Percentiles rank a stretch among this genome's conserved stretches.
Evolutionary conservation across 2,329 filamentous ascomycete species (phyloP).

Genomic region (Fusarium incarnatum): DNA sequence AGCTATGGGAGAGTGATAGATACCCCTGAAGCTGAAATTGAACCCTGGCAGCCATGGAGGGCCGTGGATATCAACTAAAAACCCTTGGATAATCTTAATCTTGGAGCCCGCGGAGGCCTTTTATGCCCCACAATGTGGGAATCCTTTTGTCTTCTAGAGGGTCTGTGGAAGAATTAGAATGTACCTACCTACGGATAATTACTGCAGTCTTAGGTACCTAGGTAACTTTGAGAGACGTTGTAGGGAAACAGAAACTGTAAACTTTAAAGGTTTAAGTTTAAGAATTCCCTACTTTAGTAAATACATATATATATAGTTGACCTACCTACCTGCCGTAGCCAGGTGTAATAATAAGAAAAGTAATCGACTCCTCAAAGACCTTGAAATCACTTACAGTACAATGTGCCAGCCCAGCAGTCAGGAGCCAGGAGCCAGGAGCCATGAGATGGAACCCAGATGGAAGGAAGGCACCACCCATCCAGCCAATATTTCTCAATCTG

Average conservation of each 20-base stretch:
- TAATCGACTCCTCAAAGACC: neutral
- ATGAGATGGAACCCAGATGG: conserved; percentile 6
- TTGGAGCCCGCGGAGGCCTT: conserved; percentile 28
- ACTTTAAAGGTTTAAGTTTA: neutral
- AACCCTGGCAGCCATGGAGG: neutral
- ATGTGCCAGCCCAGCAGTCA: neutral
- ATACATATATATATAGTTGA: neutral
- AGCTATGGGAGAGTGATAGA: neutral
- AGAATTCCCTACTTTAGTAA: neutral
- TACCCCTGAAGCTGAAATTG: neutral
- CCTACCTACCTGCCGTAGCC: neutral
- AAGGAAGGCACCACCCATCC: conserved; percentile 1
- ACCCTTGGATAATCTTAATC: conserved; percentile 29
- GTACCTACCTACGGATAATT: too few species aligned
- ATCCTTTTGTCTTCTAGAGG: conserved; percentile 8
- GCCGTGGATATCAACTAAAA: neutral
- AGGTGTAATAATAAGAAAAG: neutral
- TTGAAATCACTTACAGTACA: neutral
- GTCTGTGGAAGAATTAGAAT: conserved; percentile 1
- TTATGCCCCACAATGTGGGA: conserved; percentile 14
- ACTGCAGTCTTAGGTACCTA: neutral
- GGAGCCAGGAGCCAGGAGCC: neutral
- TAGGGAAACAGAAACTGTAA: neutral
- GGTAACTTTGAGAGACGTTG: neutral
- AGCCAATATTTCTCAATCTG: neutral